These are phyloP conservation scores for Lenzites betulinus DNA, from an alignment of 768 basidiomycete genomes.

Conservation along the genomic window DNA sequence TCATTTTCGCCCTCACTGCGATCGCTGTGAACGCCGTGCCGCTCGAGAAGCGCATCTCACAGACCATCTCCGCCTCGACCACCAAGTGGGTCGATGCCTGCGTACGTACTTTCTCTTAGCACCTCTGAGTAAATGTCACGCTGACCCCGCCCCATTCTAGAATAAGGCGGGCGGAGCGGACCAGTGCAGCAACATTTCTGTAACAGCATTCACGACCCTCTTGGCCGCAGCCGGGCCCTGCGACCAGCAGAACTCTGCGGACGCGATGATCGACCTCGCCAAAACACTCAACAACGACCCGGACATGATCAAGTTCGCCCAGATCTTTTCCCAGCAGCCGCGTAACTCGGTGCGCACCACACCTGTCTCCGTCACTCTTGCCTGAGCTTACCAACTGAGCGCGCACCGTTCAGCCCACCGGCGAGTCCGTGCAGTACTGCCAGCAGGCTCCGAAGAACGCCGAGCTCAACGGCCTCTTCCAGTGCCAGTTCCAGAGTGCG, in stretches of 20 bases:
- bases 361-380: not conserved
- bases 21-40: slow-evolving; percentile 28
- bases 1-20: slow-evolving; percentile 34
- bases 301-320: slow-evolving; percentile 51
- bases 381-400: not conserved
- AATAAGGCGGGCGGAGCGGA: slow-evolving; percentile 46
- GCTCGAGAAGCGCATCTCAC: slow-evolving; percentile 49
- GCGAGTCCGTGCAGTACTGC: slow-evolving; percentile 49
- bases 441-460: slow-evolving; percentile 49
- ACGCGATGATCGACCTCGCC: slow-evolving; percentile 50
- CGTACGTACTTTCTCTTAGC: slow-evolving; percentile 35
- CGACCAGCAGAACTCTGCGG: slow-evolving; percentile 51
- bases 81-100: slow-evolving; percentile 53
- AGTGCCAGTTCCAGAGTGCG: slow-evolving; percentile 56
- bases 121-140: not conserved
- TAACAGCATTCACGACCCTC: slow-evolving; percentile 57
- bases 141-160: not conserved
- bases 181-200: slow-evolving; percentile 57
- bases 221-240: slow-evolving; percentile 47
- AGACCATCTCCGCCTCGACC: slow-evolving; percentile 50
- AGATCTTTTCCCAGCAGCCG: slow-evolving; percentile 59
- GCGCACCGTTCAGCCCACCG: slow-evolving; percentile 9
- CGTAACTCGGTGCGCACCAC: slow-evolving; percentile 48
- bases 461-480: slow-evolving; percentile 57
- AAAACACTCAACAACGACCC: slow-evolving; percentile 46